phyloP scores from a whole-genome alignment of 495 filamentous ascomycete species.

The Penicillium pancosmium region DNA sequence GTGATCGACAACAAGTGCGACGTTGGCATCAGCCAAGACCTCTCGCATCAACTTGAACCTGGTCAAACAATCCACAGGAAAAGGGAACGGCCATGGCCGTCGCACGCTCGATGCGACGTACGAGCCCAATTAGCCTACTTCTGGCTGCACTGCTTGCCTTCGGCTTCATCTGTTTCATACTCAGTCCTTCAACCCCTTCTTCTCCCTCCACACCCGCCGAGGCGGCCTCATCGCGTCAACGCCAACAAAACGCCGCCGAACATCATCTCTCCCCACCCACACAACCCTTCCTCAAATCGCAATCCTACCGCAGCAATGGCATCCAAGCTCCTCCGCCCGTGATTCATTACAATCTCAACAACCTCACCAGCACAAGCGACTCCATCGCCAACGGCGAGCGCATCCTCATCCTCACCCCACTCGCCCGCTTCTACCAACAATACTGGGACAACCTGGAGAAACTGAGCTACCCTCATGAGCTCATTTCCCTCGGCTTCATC shows the following conservation, averaged over 20 bases:
- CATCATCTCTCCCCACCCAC: slow-evolving; percentile 81
- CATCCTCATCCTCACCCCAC: slow-evolving; percentile 88
- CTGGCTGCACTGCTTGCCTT: slow-evolving; percentile 62
- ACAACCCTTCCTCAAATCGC: slow-evolving; percentile 75
- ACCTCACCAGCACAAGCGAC: slow-evolving; percentile 76
- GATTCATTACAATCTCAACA: slow-evolving; percentile 91
- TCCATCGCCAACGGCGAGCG: slow-evolving; percentile 79
- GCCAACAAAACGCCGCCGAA: slow-evolving; percentile 62
- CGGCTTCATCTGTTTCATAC: slow-evolving; percentile 68
- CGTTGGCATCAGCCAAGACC: slow-evolving; percentile 11
- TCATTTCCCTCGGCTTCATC: slow-evolving; percentile 96
- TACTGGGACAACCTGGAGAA: slow-evolving; percentile 96
- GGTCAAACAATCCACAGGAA: background rate
- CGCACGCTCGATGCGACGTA: slow-evolving; percentile 63
- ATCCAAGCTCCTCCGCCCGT: slow-evolving; percentile 76
- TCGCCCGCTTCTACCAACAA: slow-evolving; percentile 86
- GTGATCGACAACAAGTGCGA: slow-evolving; percentile 3
- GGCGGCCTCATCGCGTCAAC: slow-evolving; percentile 43
- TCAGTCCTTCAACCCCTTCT: slow-evolving; percentile 49
- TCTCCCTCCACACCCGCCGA: slow-evolving; percentile 32
- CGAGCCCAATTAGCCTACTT: slow-evolving; percentile 67
- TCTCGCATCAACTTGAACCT: slow-evolving; percentile 14
- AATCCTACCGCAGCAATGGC: slow-evolving; percentile 56
- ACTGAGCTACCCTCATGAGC: slow-evolving; percentile 85
- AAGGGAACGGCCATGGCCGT: slow-evolving; percentile 48